Conservation (phyloP, 2,329 filamentous ascomycete species). For the Diplodia intermedia region DNA sequence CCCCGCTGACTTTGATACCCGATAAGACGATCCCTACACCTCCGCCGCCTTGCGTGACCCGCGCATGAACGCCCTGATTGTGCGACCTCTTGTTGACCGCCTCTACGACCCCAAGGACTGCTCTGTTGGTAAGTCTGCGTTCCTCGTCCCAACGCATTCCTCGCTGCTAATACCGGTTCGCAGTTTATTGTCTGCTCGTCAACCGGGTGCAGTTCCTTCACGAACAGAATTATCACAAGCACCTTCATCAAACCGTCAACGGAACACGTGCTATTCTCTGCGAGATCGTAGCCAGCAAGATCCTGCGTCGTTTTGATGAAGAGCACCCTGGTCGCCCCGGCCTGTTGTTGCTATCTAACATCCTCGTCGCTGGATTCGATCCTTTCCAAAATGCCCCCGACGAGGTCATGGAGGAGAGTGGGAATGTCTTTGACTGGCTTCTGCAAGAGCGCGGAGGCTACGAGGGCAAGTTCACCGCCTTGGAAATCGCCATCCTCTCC, state of each 20-base stretch:
- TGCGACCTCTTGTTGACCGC: slow-evolving; percentile 82
- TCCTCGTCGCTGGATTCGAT: slow-evolving; percentile 82
- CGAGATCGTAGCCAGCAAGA: slow-evolving; percentile 78
- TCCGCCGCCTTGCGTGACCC: slow-evolving; percentile 80
- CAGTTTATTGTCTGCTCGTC: slow-evolving; percentile 82
- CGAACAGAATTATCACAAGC: slow-evolving; percentile 72
- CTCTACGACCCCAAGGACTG: slow-evolving; percentile 81
- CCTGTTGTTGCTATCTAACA: slow-evolving; percentile 75
- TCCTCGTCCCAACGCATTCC: not conserved
- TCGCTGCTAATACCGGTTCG: not conserved
- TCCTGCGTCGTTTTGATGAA: slow-evolving; percentile 79
- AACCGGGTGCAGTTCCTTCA: slow-evolving; percentile 81
- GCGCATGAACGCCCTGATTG: slow-evolving; percentile 79
- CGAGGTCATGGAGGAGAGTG: slow-evolving; percentile 67
- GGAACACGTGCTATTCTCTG: slow-evolving; percentile 79
- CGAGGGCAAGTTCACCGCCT: slow-evolving; percentile 71
- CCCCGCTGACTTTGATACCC: slow-evolving; percentile 10
- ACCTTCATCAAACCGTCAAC: slow-evolving; percentile 81
- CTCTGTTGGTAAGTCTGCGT: slow-evolving; percentile 66
- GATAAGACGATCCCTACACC: slow-evolving; percentile 67
- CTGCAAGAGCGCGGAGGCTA: slow-evolving; percentile 55
- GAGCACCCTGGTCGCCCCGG: slow-evolving; percentile 74
- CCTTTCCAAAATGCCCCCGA: slow-evolving; percentile 83
- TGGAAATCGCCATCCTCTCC: slow-evolving; percentile 83
- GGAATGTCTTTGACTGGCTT: slow-evolving; percentile 54